phyloP scores from a whole-genome alignment of 345 rosid species.

The Eutrema japonicum region DNA sequence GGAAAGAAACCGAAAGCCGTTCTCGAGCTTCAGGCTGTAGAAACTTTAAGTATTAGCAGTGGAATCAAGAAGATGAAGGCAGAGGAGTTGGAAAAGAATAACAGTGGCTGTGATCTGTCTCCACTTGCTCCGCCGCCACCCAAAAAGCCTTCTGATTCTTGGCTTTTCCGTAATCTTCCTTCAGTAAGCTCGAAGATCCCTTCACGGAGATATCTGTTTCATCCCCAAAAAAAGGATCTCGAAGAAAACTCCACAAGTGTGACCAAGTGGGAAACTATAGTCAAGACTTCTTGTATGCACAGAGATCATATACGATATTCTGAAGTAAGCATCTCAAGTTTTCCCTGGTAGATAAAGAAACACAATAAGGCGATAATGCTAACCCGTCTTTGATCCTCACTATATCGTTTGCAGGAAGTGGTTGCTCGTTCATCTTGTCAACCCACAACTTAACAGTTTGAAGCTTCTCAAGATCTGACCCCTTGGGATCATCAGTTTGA shows the following conservation, averaged over 20 bases:
- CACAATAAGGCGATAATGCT: conserved; percentile 8
- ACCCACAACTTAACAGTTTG: conserved; percentile 44
- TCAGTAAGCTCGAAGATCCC: conserved; percentile 52
- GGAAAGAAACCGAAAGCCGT: conserved; percentile 36
- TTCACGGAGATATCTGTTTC: conserved; percentile 43
- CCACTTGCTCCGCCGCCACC: conserved; percentile 64
- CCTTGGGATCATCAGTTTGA: conserved; percentile 16
- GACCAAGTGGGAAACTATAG: conserved; percentile 95
- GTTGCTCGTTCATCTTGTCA: conserved; percentile 57
- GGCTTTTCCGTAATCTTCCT: conserved; percentile 86
- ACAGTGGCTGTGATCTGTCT: conserved; percentile 35
- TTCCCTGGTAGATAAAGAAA: background rate
- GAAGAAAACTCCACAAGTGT: conserved; percentile 45
- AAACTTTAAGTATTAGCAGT: conserved; percentile 22
- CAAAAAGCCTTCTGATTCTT: conserved; percentile 88
- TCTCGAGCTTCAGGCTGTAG: conserved; percentile 37
- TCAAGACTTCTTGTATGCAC: conserved; percentile 72
- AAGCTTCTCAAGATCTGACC: conserved; percentile 24
- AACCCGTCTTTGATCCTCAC: background rate
- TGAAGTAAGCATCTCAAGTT: conserved; percentile 59
- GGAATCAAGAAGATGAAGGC: conserved; percentile 32
- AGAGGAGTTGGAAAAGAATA: conserved; percentile 40
- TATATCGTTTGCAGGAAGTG: conserved; percentile 62
- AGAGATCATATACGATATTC: conserved; percentile 85
- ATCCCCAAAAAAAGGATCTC: conserved; percentile 48